Evolutionary conservation across 148 eudicot species (phyloP).

Genomic region (Simmondsia chinensis): DNA sequence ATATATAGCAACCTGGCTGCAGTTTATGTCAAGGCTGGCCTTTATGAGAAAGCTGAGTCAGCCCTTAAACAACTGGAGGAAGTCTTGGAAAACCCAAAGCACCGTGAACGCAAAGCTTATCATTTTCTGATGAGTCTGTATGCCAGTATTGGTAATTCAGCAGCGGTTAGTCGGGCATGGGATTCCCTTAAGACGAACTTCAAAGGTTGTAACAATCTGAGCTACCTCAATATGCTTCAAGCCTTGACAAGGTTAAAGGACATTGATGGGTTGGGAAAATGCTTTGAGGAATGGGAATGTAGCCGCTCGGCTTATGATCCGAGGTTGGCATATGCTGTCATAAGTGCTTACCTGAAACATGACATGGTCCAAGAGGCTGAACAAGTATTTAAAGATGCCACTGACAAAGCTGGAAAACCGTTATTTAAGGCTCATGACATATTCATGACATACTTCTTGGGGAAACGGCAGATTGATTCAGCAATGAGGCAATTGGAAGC

Average conservation of each 20-base stretch:
- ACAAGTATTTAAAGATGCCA: constrained; percentile 18
- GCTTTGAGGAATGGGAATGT: constrained; percentile 52
- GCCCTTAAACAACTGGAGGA: constrained; percentile 40
- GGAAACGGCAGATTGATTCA: constrained; percentile 20
- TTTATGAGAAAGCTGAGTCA: constrained; percentile 35
- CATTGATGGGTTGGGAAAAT: constrained; percentile 29
- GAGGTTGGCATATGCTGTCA: constrained; percentile 37
- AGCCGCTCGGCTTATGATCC: constrained; percentile 32
- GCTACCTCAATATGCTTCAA: constrained; percentile 41
- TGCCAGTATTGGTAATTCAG: constrained; percentile 32
- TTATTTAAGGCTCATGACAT: constrained; percentile 19
- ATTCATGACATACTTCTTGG: constrained; percentile 31
- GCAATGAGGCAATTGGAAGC: constrained; percentile 43
- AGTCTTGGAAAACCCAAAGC: constrained; percentile 7
- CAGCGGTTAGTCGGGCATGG: constrained; percentile 47
- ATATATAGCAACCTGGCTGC: constrained; percentile 48
- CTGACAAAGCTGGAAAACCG: constrained; percentile 14
- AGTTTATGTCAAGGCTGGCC: constrained; percentile 33
- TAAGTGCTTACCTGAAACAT: constrained; percentile 38
- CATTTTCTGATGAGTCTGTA: constrained; percentile 48
- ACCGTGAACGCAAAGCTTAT: constrained; percentile 24
- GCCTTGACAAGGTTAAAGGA: constrained; percentile 42
- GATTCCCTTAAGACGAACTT: constrained; percentile 33
- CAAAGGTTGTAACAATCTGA: constrained; percentile 20
- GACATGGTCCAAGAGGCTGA: constrained; percentile 55